Evolutionary conservation across 805 yeast genomes (phyloP), one percentile per base, ranked within the genome.

Genomic region (Candida parachauliodes): DNA sequence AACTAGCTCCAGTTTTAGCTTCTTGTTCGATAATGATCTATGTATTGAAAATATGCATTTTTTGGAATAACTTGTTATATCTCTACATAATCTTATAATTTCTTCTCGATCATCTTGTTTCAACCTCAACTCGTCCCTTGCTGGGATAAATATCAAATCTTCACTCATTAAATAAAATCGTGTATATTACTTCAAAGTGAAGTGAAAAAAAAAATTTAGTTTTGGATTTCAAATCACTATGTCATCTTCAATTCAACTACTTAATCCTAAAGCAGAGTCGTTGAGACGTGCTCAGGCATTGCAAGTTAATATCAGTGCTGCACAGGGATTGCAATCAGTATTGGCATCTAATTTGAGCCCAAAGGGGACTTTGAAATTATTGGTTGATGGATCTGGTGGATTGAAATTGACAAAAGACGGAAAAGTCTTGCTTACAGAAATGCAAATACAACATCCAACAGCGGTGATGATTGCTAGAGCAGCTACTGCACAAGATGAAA

Each of bases 191-290:
- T n/a, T 11, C 18, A 16, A 24, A 19, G 11, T 11, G 14, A 16
- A 5, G 17, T 6, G n/a, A 25, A 32, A 32, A 32, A 32, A 21
- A 32, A 32, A 32, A 32, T 16, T 10, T 27, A 16, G 11, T 21
- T 24, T 18, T 9, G 5, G 8, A 5, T 23, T 20, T 7, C 26
- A 6, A 28, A 14, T 12, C 7, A 9, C 16, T 24, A 28, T 32
- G 37, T 32, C 43, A 26, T 40, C 43, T 11, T 40, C 43, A 17
- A 40, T 89, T 50, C 98, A 93, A 68, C 74, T 93, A 46, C 72
- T 93, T 50, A 93, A 93, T 60, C 98, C 98, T 14, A 91, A 89
- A 63, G 98, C 98, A 4, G 98, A 93, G 71, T 85, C 96, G n/a
- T 65, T 93, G 48, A 79, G 98, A 66, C 79, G 98, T 54, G 79